Base-by-base conservation (phyloP, 176 grass and related monocot species). In the Cenchrus fungigraminus region DNA sequence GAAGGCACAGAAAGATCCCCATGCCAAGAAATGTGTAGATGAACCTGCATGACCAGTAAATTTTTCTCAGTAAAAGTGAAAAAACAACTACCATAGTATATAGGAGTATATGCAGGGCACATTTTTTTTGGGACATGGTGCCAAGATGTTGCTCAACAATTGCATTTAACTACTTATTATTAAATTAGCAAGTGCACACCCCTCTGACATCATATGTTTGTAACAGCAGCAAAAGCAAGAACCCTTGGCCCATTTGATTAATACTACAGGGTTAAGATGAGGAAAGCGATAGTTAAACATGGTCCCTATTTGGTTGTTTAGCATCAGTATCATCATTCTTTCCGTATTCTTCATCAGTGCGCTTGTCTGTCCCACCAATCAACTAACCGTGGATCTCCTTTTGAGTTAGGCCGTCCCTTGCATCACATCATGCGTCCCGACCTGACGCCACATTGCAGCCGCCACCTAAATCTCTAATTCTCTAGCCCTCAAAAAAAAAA, bases 21-120 rank as follows among this genome's bases (percentile, higher is more conserved):
- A 97, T 13, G 67, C 84, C 86, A 13, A 99, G 90, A 88, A 94
- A 95, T 72, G 94, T 84, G 84, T 91, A 94, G 79, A 94, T 88
- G 55, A 99, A 99, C 97, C 97, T 99, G 92, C 81, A 96, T 16
- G 49, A 79, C 7, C 20, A 53, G 79, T 22, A 42, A 65, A 4
- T 8, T 72, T 76, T 1, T 76, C 22, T 53, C 16, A 42, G 49
- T 63, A 76, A 77, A 40, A 40, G 37, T 40, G 37, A 40, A 40
- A 40, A 40, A 87, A 69, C 28, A 46, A 47, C 1, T 34, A 68
- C 12, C 4, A 37, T 19, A 11, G 25, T 1, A 76, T 6, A 80
- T 12, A 79, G 37, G 37, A 40, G 37, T 46, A 46, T 0, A 25
- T 12, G 2, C 11, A 83, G n/a, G 22, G 1, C 46, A 20, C 22